phyloP scores from a whole-genome alignment of 208 protist species.

The Leishmania turanica region DNA sequence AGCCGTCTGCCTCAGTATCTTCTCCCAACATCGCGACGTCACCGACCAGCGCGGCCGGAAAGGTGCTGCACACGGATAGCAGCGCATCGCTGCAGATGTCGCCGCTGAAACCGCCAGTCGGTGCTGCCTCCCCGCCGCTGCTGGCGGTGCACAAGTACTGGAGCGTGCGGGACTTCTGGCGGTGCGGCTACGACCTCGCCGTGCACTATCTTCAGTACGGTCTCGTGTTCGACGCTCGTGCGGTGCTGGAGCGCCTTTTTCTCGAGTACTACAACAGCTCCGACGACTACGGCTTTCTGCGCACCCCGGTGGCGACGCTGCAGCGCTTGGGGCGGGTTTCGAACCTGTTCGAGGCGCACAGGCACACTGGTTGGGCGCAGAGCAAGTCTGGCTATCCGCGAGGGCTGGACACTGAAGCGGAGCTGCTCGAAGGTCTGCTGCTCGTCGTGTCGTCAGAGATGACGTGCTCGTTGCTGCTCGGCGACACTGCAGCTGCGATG shows the following conservation, averaged over 20 bases:
- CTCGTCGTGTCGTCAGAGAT: constrained; percentile 65
- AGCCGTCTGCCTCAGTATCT: not conserved
- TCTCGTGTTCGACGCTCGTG: constrained; percentile 50
- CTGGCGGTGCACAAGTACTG: constrained; percentile 22
- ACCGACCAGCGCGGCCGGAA: not conserved
- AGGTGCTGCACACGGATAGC: not conserved
- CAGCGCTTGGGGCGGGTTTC: constrained; percentile 51
- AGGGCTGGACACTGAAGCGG: constrained; percentile 43
- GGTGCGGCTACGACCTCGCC: constrained; percentile 63
- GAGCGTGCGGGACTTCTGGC: constrained; percentile 69
- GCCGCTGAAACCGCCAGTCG: constrained; percentile 9
- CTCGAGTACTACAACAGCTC: constrained; percentile 89
- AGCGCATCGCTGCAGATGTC: constrained; percentile 1
- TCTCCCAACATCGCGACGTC: not conserved
- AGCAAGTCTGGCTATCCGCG: constrained; percentile 46
- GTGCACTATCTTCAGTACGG: constrained; percentile 85
- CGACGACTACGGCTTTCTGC: constrained; percentile 78
- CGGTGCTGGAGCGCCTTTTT: constrained; percentile 54
- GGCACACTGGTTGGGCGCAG: constrained; percentile 17
- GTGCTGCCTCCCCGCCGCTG: not conserved
- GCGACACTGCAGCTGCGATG: constrained; percentile 33
- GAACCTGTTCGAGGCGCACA: constrained; percentile 55
- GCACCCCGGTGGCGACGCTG: constrained; percentile 30
- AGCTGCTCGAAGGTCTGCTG: constrained; percentile 68
- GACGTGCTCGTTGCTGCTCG: constrained; percentile 54